Base-by-base conservation (phyloP, 768 basidiomycete genomes). In the Tylopilus felleus region DNA sequence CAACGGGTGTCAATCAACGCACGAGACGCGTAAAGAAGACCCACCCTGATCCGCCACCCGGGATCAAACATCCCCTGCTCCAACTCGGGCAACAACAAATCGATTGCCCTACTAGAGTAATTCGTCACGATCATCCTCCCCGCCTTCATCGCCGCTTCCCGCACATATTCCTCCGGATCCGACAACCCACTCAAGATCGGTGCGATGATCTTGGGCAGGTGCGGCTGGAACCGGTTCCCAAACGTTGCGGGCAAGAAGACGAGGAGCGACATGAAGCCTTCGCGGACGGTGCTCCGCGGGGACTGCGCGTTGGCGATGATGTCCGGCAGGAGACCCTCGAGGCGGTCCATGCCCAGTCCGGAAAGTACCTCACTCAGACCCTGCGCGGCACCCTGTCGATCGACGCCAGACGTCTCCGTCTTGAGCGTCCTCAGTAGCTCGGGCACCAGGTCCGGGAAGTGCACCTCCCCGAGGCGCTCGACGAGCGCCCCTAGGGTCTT, bases 101-200 rank as follows among this genome's bases (percentile, higher is more conserved):
- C 96, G 52, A 98, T 92, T 6, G 96, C 96, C 66, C 85, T 90
- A 65, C 62, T 83, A 12, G 94, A 89, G 74, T 98, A 98, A 69
- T 95, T 97, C 54, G 85, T 87, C 59, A 99, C 90, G 60, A 98
- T 88, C 93, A 98, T 98, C 58, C 97, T 80, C 53, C 96, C 95
- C n/a, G 96, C 95, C 33, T 92, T 84, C 95, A 98, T 98, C 5
- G 96, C 94, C 12, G 96, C 95, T 58, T 98, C 95, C 23, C 96
- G 81, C 10, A 98, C 97, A 65, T 89, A 93, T 73, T 98, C 97
- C 61, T 97, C 95, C 8, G 84, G 77, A 65, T 98, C 96, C 0
- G 96, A 87, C 35, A 99, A 75, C 57, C 97, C 97, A 42, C 83
- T 83, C 31, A 98, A 78, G 59, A 99, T 96, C 0, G 96, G 96